A percentile compares a stretch with the other conserved stretches of the same genome.
phyloP scores from a whole-genome alignment of 129 eudicot species.

The Solidago caesia region DNA sequence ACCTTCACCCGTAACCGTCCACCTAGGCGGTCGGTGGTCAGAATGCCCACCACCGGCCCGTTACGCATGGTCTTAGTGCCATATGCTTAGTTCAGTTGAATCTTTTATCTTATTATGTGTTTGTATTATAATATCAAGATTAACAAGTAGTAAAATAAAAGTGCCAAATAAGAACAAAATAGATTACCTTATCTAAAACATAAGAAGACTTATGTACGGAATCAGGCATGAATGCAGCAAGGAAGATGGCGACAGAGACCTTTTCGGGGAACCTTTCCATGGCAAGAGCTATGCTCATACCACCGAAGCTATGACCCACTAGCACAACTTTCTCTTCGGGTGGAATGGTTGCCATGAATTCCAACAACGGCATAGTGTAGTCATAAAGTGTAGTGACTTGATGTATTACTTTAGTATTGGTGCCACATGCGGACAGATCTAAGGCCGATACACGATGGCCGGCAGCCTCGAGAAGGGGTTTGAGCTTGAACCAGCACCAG shows the following conservation, averaged over 20 bases:
- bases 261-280: slow-evolving; percentile 63
- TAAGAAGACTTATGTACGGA: slow-evolving; percentile 33
- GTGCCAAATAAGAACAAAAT: too few species aligned
- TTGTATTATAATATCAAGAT: too few species aligned
- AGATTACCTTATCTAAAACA: slow-evolving; percentile 26
- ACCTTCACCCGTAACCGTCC: too few species aligned
- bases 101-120: too few species aligned
- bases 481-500: slow-evolving; percentile 78
- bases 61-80: too few species aligned
- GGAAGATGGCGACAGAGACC: slow-evolving; percentile 45
- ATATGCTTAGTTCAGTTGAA: too few species aligned
- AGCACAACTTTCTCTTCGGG: slow-evolving; percentile 54
- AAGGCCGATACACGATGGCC: slow-evolving; percentile 64
- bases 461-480: slow-evolving; percentile 50
- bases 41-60: too few species aligned
- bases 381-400: slow-evolving; percentile 45
- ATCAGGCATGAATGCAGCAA: slow-evolving; percentile 73
- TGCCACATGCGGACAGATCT: slow-evolving; percentile 61
- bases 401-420: slow-evolving; percentile 31
- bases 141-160: too few species aligned
- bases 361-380: slow-evolving; percentile 54
- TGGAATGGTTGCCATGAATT: slow-evolving; percentile 48
- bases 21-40: too few species aligned
- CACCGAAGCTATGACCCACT: slow-evolving; percentile 73
- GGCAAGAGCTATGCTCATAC: slow-evolving; percentile 52